These are phyloP conservation scores for Daldinia loculata DNA, from an alignment of 495 filamentous ascomycete species.

Conservation along the genomic window DNA sequence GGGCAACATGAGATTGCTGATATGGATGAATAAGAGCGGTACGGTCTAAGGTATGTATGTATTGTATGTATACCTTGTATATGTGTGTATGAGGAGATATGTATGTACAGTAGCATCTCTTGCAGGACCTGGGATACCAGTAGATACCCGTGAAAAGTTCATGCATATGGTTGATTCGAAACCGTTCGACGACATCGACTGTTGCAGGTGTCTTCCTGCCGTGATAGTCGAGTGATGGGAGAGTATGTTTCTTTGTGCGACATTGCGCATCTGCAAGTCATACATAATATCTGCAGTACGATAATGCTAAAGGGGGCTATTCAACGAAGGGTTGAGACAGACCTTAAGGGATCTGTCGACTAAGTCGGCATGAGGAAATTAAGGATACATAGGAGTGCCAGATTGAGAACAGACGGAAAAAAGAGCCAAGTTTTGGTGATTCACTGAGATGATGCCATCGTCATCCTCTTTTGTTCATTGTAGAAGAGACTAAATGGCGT, in stretches of 20 bases:
- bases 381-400: background rate
- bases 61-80: too few relatives aligned
- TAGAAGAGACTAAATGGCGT: background rate
- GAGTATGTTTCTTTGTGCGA: conserved; percentile 29
- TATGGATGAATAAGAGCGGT: conserved; percentile 27
- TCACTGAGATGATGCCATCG: conserved; percentile 33
- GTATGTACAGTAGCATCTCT: background rate
- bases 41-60: background rate
- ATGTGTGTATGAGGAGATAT: background rate
- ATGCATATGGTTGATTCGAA: conserved; percentile 24
- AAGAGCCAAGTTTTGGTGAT: background rate
- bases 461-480: conserved; percentile 11
- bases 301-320: conserved; percentile 15
- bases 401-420: background rate
- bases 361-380: background rate
- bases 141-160: conserved; percentile 9
- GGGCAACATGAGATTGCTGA: conserved; percentile 28
- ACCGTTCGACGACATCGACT: conserved; percentile 23
- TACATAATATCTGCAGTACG: conserved; percentile 40
- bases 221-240: conserved; percentile 32
- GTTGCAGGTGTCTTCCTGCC: conserved; percentile 19
- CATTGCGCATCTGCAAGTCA: conserved; percentile 33
- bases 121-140: background rate
- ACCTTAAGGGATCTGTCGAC: too few relatives aligned
- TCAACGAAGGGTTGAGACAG: background rate